A percentile compares a stretch with the other conserved stretches of the same genome.
These are phyloP conservation scores for Nakazawaea pomicola DNA, from an alignment of 805 yeast genomes.

Conservation along the genomic window DNA sequence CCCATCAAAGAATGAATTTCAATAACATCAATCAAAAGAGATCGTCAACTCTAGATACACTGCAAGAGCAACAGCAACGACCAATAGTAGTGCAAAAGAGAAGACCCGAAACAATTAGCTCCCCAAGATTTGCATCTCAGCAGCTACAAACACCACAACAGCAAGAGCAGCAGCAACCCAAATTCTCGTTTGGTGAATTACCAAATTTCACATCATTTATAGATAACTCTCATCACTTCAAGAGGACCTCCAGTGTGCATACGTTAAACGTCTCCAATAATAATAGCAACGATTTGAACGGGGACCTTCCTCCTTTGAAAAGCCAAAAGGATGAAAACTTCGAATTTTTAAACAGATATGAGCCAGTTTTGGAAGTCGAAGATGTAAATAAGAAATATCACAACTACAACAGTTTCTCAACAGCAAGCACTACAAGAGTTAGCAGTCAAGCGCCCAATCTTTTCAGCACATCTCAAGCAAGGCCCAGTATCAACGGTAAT, in stretches of 20 bases:
- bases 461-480: background rate
- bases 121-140: no score
- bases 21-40: background rate
- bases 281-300: background rate
- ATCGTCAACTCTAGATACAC: background rate
- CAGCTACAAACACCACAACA: background rate
- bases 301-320: slow-evolving; percentile 8
- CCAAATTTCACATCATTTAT: slow-evolving; percentile 7
- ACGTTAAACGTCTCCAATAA: slow-evolving; percentile 4
- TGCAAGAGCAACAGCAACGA: background rate
- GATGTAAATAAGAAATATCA: background rate
- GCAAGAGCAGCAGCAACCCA: background rate
- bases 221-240: background rate
- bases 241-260: slow-evolving; percentile 9
- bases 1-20: background rate
- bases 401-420: slow-evolving; percentile 1
- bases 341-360: background rate
- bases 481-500: background rate
- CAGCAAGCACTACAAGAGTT: background rate
- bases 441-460: no score
- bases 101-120: no score
- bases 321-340: slow-evolving; percentile 8
- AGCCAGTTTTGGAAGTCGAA: no score
- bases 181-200: slow-evolving; percentile 1
- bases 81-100: slow-evolving; percentile 1